Base-by-base conservation (phyloP, 768 basidiomycete genomes). In the Imleria badia region DNA sequence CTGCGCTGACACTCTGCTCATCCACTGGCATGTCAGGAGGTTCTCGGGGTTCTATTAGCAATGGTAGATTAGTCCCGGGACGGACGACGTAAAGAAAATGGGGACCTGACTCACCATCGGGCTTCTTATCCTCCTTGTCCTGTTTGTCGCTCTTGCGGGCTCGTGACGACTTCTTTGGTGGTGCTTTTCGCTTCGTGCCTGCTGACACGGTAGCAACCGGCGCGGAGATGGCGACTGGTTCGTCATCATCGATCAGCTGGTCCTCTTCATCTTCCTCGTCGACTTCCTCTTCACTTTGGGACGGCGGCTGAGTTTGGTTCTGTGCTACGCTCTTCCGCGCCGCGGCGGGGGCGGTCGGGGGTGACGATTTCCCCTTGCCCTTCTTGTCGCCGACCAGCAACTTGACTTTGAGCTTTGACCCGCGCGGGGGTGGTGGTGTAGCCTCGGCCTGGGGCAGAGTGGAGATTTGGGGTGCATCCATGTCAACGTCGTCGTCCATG, bases 391-490 rank as follows among this genome's bases (percentile, higher is more conserved):
- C 74, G 22, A 82, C 74, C 35, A 81, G 61, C 17, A 82, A 68
- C 63, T 84, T 83, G 39, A 84, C 78, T 50, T 76, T 74, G 57
- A 76, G 69, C 59, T 78, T 78, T 52, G 75, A 60, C 10, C 66
- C 61, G 22, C 70, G 68, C 8, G 63, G 60, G 5, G 85, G 86
- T 15, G 89, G 85, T 45, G 88, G 87, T n/a, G 81, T 81, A 12
- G 80, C 79, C 55, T 91, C 89, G 10, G 39, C 45, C 45, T 90
- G 87, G 33, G 76, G 78, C 33, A 91, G 80, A 29, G 85, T 91
- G 23, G 89, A 91, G 51, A 92, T 91, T 60, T 84, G 84, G 35
- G 90, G 90, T 33, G 89, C 87, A 36, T 91, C 90, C 87, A 91
- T 89, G 40, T 78, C 76, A n/a, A 76, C 63, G 51, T 79, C 76